Evolutionary conservation across 441 rosid species (phyloP), one percentile per base, ranked within the genome.

Genomic region (Lepidium campestre): DNA sequence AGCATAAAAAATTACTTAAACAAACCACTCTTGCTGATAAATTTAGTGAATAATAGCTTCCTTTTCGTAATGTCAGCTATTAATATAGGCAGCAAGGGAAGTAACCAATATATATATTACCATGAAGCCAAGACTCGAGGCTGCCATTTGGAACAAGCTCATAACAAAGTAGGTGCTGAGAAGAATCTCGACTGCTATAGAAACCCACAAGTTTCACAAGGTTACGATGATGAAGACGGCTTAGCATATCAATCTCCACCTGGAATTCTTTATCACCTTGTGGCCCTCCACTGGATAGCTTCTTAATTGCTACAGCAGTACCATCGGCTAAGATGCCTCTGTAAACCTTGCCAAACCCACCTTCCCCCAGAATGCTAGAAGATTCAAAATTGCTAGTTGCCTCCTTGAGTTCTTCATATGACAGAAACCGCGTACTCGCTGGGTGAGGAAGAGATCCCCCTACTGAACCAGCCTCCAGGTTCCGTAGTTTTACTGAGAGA

Each of bases 181-280:
- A 89, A 77, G 97, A 78, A 69, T 90, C 97, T 4, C 84, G 92
- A 70, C 79, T 90, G 63, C 88, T 85, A 70, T 84, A 84, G 80
- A 90, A 93, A 75, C 98, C 98, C 50, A 90, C 94, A 70, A 93
- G 98, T 78, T 93, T 93, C 70, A 93, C 98, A 75, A 93, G 93
- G 77, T 93, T 93, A 68, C 98, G 98, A 75, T 93, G 98, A 83
- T 93, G 98, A 82, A 93, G 83, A 79, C 98, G 86, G 82, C 97
- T 93, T 62, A 93, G 88, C 98, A 93, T 93, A 83, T 90, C 98
- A 75, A 93, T 91, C 89, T 93, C 98, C 62, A 90, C 98, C 67
- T 88, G 77, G 69, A 93, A 93, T 72, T 93, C 98, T 77, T 85
- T 88, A 78, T 84, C 94, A 19, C 98, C 98, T 80, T 93, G 98